Conservation (phyloP, 1,284 basidiomycete genomes). For the Rhodotorula glutinis region DNA sequence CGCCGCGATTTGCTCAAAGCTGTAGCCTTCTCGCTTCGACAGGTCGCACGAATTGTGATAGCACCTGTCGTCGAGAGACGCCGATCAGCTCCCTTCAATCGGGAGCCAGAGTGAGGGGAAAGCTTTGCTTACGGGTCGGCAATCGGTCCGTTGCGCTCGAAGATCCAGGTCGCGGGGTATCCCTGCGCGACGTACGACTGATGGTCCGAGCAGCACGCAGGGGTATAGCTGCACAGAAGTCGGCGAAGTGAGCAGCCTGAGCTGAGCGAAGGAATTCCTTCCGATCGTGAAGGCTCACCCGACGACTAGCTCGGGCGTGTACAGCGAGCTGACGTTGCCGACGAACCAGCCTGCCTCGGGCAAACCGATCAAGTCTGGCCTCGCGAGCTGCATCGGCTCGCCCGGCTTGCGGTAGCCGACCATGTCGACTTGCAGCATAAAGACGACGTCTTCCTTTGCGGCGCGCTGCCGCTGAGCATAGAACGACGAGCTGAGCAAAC, state of each 20-base stretch:
- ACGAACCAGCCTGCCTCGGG: constrained; percentile 40
- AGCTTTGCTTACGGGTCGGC: constrained; percentile 40
- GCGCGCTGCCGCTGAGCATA: constrained; percentile 27
- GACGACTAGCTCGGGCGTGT: constrained; percentile 4
- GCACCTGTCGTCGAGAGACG: constrained; percentile 6
- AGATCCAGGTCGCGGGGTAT: constrained; percentile 35
- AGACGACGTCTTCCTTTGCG: constrained; percentile 20
- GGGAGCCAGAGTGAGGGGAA: neutral
- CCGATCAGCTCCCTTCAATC: too few relatives aligned
- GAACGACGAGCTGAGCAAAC: constrained; percentile 29
- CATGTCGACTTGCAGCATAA: constrained; percentile 38
- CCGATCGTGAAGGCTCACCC: neutral
- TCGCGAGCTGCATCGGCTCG: constrained; percentile 47
- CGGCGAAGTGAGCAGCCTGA: neutral
- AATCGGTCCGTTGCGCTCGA: constrained; percentile 48
- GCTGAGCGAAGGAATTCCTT: neutral
- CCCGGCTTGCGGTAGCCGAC: constrained; percentile 43
- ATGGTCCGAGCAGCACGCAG: constrained; percentile 48
- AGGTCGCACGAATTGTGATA: constrained; percentile 48
- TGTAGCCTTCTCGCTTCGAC: constrained; percentile 42
- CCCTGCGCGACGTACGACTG: constrained; percentile 43
- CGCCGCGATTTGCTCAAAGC: constrained; percentile 44
- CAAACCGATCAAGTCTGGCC: constrained; percentile 45
- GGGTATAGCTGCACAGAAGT: constrained; percentile 15
- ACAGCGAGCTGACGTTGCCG: constrained; percentile 41